Conservation (phyloP, 129 eudicot species). For the Mikania micrantha region DNA sequence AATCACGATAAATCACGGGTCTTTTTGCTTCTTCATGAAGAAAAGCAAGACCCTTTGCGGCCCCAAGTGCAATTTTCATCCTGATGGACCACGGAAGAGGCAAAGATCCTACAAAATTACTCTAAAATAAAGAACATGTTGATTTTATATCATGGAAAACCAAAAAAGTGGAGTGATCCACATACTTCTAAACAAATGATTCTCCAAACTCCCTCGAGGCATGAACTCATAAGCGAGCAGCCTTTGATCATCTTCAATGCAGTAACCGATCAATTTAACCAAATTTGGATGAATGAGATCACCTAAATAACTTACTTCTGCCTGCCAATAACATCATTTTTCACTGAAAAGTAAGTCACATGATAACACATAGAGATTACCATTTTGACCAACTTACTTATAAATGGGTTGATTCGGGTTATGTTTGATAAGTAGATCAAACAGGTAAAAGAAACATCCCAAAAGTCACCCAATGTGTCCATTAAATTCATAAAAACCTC, state of each 20-base stretch:
- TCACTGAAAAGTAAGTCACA: background rate
- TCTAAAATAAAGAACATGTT: too few species aligned
- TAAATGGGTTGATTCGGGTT: background rate
- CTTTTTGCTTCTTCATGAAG: slow-evolving; percentile 91
- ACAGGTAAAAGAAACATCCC: background rate
- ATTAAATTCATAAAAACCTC: background rate
- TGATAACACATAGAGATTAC: background rate
- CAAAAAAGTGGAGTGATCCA: background rate
- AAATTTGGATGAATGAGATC: slow-evolving; percentile 88
- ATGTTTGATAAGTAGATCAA: background rate
- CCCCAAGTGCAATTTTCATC: slow-evolving; percentile 94
- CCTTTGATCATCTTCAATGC: slow-evolving; percentile 96
- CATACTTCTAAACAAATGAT: slow-evolving; percentile 85
- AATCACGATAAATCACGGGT: slow-evolving; percentile 94
- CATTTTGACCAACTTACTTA: background rate
- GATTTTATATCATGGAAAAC: too few species aligned
- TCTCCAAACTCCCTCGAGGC: slow-evolving; percentile 98
- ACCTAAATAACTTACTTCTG: slow-evolving; percentile 85
- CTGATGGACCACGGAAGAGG: slow-evolving; percentile 97
- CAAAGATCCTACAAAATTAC: slow-evolving; percentile 68
- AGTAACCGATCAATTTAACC: slow-evolving; percentile 89
- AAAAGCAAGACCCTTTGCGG: slow-evolving; percentile 94
- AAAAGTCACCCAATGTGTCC: background rate
- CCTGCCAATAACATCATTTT: slow-evolving; percentile 41
- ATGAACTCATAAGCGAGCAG: slow-evolving; percentile 85